Base-by-base conservation (phyloP, 257 asterid species). In the Lycium ferocissimum region DNA sequence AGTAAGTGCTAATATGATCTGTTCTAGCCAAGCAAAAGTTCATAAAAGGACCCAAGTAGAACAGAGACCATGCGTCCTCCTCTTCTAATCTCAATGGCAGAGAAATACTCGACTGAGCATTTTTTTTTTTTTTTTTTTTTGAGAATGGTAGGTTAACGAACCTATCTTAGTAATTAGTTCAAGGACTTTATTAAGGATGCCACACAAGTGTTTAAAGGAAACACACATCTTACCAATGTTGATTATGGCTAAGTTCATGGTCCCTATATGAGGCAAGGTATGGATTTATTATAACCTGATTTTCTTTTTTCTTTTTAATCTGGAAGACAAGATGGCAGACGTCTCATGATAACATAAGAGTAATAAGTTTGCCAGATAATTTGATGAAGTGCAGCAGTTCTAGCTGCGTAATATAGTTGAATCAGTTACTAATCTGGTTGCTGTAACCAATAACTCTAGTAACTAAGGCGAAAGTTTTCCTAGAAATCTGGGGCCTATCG, bases 331-430 rank as follows among this genome's bases (percentile, higher is more conserved):
- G 73, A 66, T 13, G 9, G 4, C 37, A 37, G 47, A 66, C 4
- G 15, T 63, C 40, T 59, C 66, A 20, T n/a, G 66, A 59, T 59
- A 59, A 33, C 33, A 59, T 59, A 59, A 59, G 4, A 59, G n/a
- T 18, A 59, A n/a, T 59, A 59, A 59, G 66, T 59, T 9, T 14
- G 70, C 14, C 70, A 62, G 15, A 22, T 6, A 62, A 22, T 20
- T 62, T 10, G 70, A 62, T 62, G 70, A 62, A 62, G 70, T 62
- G 70, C 38, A 62, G 70, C 38, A 62, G 70, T 62, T 62, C 6
- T 62, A 62, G 70, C 70, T 20, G 38, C 38, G 1, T 20, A 62
- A 3, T n/a, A 22, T 20, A 62, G 70, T 22, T 10, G 38, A 20
- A 62, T 62, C 70, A 62, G 70, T 3, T 62, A 62, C 20, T 62